Evolutionary conservation across 306 rosid species (phyloP).

Genomic region (Citrullus colocynthis): DNA sequence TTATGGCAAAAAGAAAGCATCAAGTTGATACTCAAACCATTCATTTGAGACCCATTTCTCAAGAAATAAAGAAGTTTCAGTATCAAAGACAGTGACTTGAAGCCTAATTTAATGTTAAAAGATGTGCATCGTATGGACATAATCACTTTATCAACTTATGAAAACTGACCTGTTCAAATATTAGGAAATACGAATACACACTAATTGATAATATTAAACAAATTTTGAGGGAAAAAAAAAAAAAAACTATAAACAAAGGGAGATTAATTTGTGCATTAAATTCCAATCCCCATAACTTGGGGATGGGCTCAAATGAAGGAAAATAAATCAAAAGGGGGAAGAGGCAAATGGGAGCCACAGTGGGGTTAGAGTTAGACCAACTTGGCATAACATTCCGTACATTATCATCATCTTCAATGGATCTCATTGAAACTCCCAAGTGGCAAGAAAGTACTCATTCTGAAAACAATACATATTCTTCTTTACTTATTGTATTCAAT

Average conservation of each 20-base stretch:
- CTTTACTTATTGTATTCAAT: too few relatives aligned
- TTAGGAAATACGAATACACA: too few relatives aligned
- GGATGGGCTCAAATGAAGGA: neutral
- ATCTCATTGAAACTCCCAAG: neutral
- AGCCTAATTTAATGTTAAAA: neutral
- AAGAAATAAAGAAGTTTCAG: neutral
- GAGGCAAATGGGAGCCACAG: neutral
- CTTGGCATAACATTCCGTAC: neutral
- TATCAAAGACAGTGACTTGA: neutral
- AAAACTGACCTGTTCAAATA: neutral
- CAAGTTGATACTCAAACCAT: neutral
- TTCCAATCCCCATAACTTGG: neutral
- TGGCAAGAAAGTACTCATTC: neutral
- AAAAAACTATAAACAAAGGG: neutral
- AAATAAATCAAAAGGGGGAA: neutral
- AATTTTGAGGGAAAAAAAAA: too few relatives aligned
- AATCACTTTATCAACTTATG: neutral
- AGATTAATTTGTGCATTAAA: neutral
- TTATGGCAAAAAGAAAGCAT: neutral
- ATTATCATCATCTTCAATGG: neutral
- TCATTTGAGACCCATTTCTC: neutral
- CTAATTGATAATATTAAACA: neutral
- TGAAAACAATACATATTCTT: too few relatives aligned
- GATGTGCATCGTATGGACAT: neutral
- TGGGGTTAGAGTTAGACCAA: neutral